Conservation (phyloP, 352 stramenopile genomes). For the Phytophthora fragariaefolia region DNA sequence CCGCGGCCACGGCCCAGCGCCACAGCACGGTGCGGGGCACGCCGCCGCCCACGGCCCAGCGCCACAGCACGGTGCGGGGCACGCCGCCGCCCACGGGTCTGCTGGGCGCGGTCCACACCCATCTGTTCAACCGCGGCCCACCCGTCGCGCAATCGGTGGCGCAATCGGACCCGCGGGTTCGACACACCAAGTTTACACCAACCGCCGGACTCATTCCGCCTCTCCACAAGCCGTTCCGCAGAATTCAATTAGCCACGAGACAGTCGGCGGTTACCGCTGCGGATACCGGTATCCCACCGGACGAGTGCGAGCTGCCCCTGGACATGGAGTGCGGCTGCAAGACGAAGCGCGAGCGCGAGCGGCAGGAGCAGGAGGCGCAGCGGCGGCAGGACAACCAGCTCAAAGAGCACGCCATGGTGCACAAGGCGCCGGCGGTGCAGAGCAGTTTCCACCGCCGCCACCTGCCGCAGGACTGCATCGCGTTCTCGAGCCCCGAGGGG, state of each 20-base stretch:
- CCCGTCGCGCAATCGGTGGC: constrained; percentile 4
- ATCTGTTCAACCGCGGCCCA: constrained; percentile 15
- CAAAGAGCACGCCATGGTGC: constrained; percentile 13
- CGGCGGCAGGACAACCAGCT: constrained; percentile 16
- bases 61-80: constrained; percentile 35
- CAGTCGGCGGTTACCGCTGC: not conserved
- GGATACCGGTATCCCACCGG: no score
- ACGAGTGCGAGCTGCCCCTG: constrained; percentile 51
- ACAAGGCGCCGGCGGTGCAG: constrained; percentile 29
- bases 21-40: constrained; percentile 28
- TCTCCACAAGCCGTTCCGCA: constrained; percentile 30
- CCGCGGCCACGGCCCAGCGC: constrained; percentile 21
- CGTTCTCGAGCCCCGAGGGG: constrained; percentile 84
- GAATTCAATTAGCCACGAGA: constrained; percentile 26
- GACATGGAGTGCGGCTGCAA: constrained; percentile 63
- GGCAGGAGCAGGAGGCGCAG: constrained; percentile 40
- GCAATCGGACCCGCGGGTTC: constrained; percentile 21
- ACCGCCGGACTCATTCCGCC: constrained; percentile 21
- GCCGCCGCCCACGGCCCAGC: constrained; percentile 20
- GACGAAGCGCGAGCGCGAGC: constrained; percentile 47
- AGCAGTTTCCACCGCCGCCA: constrained; percentile 85
- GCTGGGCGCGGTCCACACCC: constrained; percentile 29
- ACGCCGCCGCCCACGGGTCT: constrained; percentile 14
- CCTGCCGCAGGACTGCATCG: constrained; percentile 76
- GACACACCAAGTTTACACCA: constrained; percentile 23